Base-by-base conservation (phyloP, 2,329 filamentous ascomycete species). In the Lecanosticta acicola region DNA sequence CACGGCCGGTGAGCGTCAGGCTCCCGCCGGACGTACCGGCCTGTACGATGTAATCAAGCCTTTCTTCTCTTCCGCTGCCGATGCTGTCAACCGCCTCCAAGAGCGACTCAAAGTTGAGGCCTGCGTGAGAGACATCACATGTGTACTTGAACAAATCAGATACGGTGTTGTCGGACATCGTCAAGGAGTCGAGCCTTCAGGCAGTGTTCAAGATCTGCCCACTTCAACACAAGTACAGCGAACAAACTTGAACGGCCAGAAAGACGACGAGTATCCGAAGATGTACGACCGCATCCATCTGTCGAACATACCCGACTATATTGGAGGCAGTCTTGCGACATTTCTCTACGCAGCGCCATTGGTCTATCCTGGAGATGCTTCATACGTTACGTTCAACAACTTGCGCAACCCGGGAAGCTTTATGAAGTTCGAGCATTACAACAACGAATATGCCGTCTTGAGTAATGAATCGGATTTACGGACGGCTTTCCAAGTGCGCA, bases 301-400 rank as follows among this genome's bases (percentile, higher is more conserved):
- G 13, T 51, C 49, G 2, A 49, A 51, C 17, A 41, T 51, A 13
- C 49, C 46, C 14, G 49, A 52, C 20, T 49, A 49, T 14, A 42
- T 49, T 24, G 39, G 43, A 7, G 49, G 49, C 1, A 46, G 21
- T 4, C 20, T 52, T 5, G n/a, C 32, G 7, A 43, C 46, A 2
- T 46, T 46, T 8, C 33, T 46, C 2, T 43, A 51, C 33, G 45
- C 40, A 3, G 3, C 49, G 9, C 40, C 38, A 18, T 9, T 46
- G n/a, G 14, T 41, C 4, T 18, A 47, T 7, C 43, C 43, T n/a
- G 43, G 37, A n/a, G 32, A 40, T 2, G 9, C 20, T 10, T 42
- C 34, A 4, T 49, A 43, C 19, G 35, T 42, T 9, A 52, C 43
- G 4, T 34, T 43, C 8, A 43, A 19, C 29, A 34, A 26, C 21